Evolutionary conservation across 2,329 filamentous ascomycete species (phyloP), one percentile per base, ranked within the genome.

Genomic region (Colletotrichum sp.): DNA sequence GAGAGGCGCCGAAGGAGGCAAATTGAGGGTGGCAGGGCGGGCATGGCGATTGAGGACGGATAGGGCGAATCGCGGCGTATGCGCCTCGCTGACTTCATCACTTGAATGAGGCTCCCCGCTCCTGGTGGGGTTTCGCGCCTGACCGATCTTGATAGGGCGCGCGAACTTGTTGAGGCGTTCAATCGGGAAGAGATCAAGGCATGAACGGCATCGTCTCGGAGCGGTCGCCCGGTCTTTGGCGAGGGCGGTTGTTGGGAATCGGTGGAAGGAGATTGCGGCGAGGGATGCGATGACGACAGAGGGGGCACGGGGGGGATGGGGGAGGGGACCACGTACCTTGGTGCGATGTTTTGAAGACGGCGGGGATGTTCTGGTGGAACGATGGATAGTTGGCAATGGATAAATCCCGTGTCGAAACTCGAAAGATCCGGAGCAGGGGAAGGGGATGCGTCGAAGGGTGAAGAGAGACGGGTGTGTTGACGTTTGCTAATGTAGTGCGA

Each of bases 261-360:
- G 56, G 71, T 70, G 61, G 70, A 71, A 71, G 66, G 70, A 73
- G 64, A 73, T 66, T 75, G 66, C 74, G 71, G 74, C 74, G 79
- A 77, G 80, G 80, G 78, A 79, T 80, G 80, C 80, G 83, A 86
- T 86, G 84, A 85, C 84, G 84, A 86, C 82, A 85, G 84, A 82
- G 82, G 82, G 81, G 79, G 80, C 77, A 80, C 79, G 79, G 80
- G 80, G 80, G 22, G 77, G 32, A 55, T 52, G 22, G 62, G 71
- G 71, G 71, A 70, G 65, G 70, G 71, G 71, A 76, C 77, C 70
- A 78, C 77, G 70, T 78, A 79, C 78, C 78, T 79, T 75, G 60
- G 60, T 75, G 71, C 71, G 66, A 75, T 70, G 71, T 75, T 75
- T 76, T 76, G 71, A 76, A 66, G 43, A 65, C 65, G 74, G 71